Evolutionary conservation across 495 filamentous ascomycete species (phyloP).

Genomic region (Geoglossum glabrum): DNA sequence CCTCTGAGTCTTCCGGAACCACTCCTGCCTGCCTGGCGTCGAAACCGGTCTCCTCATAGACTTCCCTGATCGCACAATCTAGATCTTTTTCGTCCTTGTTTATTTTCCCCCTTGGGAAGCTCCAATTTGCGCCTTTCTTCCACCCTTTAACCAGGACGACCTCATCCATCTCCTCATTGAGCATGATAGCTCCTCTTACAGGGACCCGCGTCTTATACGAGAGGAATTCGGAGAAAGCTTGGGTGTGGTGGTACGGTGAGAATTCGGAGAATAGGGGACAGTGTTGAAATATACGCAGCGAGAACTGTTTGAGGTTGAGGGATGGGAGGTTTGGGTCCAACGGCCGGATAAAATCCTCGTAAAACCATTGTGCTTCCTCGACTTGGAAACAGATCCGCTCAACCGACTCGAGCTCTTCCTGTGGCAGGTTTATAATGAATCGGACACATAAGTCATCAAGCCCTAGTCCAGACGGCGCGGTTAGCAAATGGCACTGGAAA

Average conservation of each 20-base stretch:
- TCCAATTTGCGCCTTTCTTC: slow-evolving; percentile 94
- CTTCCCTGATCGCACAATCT: slow-evolving; percentile 80
- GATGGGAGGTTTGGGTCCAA: slow-evolving; percentile 69
- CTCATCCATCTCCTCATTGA: slow-evolving; percentile 80
- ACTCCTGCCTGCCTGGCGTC: slow-evolving; percentile 56
- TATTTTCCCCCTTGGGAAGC: slow-evolving; percentile 90
- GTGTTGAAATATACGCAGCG: slow-evolving; percentile 72
- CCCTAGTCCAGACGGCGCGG: slow-evolving; percentile 29
- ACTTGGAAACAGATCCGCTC: slow-evolving; percentile 95
- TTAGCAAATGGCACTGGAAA: background rate
- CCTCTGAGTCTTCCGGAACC: slow-evolving; percentile 40
- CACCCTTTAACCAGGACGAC: slow-evolving; percentile 87
- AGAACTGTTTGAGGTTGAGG: slow-evolving; percentile 64
- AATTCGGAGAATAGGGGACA: slow-evolving; percentile 72
- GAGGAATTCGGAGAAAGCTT: slow-evolving; percentile 75
- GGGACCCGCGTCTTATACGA: slow-evolving; percentile 87
- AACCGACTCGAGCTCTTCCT: slow-evolving; percentile 70
- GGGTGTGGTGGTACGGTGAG: slow-evolving; percentile 51
- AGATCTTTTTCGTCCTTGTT: slow-evolving; percentile 88
- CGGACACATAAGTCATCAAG: slow-evolving; percentile 88
- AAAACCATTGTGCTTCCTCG: slow-evolving; percentile 99
- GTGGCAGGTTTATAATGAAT: slow-evolving; percentile 88
- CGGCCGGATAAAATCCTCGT: slow-evolving; percentile 95
- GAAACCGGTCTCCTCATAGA: slow-evolving; percentile 88
- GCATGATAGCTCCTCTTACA: slow-evolving; percentile 78